Evolutionary conservation across 1,139 yeast species (phyloP).

Genomic region (Sugiyamaella xylanicola): DNA sequence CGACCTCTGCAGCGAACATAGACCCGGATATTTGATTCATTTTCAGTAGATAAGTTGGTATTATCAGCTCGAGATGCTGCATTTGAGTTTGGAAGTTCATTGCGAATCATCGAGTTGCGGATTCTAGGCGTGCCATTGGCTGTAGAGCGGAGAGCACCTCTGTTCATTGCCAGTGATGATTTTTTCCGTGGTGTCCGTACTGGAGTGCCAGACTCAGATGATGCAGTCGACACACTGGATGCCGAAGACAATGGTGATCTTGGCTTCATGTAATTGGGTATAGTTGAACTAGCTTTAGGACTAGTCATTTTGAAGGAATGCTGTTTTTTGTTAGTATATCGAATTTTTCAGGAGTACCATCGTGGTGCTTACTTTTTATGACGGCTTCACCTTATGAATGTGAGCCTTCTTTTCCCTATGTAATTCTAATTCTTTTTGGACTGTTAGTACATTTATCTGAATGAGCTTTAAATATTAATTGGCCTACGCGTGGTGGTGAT

Average conservation of each 20-base stretch:
- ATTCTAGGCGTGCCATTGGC: slow-evolving; percentile 1
- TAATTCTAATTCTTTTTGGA: background rate
- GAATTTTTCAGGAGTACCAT: no score
- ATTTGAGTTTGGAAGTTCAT: slow-evolving; percentile 11
- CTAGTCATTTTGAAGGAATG: slow-evolving; percentile 7
- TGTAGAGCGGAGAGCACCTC: background rate
- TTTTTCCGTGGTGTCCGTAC: slow-evolving; percentile 7
- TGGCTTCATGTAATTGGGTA: slow-evolving; percentile 10
- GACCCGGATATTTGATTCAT: slow-evolving; percentile 59
- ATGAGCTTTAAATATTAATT: no score
- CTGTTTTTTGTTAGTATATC: background rate
- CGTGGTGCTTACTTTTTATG: no score
- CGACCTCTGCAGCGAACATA: slow-evolving; percentile 80
- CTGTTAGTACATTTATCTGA: no score
- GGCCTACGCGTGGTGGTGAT: background rate
- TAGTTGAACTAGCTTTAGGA: background rate
- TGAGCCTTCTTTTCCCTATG: no score
- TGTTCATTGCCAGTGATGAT: slow-evolving; percentile 7
- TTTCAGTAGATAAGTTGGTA: slow-evolving; percentile 33
- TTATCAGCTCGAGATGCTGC: background rate
- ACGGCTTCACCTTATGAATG: no score
- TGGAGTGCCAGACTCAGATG: background rate
- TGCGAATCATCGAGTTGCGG: slow-evolving; percentile 13
- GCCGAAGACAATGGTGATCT: slow-evolving; percentile 4
- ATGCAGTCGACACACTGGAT: background rate